Evolutionary conservation across 352 stramenopile species (phyloP), one percentile per base, ranked within the genome.

Genomic region (Phytophthora brassicae): DNA sequence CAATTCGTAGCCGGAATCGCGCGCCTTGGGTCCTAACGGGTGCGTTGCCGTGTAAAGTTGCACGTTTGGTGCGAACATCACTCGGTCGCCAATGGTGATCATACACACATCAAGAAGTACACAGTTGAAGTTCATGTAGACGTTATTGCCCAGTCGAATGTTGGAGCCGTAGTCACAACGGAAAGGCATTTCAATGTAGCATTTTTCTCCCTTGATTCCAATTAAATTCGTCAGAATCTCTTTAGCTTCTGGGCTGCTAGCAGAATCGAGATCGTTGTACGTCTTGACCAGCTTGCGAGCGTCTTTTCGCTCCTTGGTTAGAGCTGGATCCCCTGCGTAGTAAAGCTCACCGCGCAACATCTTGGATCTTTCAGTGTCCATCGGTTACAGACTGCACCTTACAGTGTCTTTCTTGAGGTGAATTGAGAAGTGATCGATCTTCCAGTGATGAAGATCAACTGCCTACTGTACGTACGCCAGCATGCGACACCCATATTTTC

Each of bases 91-190:
- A 53, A 97, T 91, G 36, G 48, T 82, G 59, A 96, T 86, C 47
- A 70, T 59, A 41, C 81, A 90, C 47, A 83, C 80, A 68, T 97
- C 89, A 12, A 97, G 77, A 20, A 97, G 64, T 23, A 88, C 80
- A 53, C 86, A 96, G 60, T 90, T 86, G 70, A 93, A 94, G 70
- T 97, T 96, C 73, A 94, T 91, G 75, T 85, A 96, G 39, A 93
- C 86, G 57, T 73, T 76, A 29, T 88, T 69, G 7, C 71, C 89
- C 19, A 94, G 23, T 49, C 70, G 48, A 59, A 96, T 88, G 64
- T 96, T 92, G 66, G 61, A 85, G 24, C 90, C 90, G 69, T 96
- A 97, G 75, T 97, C 90, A 57, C 84, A 90, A 50, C 89, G 78
- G 66, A 97, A 96, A 4, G 84, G 88, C 59, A 87, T 74, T 74